phyloP scores from a whole-genome alignment of 2,329 filamentous ascomycete species.

The Exophiala spinifera region DNA sequence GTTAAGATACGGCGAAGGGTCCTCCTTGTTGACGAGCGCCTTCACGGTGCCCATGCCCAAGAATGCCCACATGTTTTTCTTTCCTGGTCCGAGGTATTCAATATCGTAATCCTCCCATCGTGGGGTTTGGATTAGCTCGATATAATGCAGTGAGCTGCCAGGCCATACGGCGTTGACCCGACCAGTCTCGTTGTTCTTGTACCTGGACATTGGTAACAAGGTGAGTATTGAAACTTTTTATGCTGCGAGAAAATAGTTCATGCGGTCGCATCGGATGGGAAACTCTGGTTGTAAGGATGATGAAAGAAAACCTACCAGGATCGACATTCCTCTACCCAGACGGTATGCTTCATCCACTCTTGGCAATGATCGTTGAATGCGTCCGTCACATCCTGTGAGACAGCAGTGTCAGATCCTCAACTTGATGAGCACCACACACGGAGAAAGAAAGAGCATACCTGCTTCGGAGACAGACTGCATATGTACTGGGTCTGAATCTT shows the following conservation, averaged over 20 bases:
- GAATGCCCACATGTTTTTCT: conserved; percentile 34
- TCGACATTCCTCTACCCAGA: conserved; percentile 48
- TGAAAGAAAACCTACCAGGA: conserved; percentile 32
- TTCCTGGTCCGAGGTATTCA: conserved; percentile 34
- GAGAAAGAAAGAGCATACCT: conserved; percentile 9
- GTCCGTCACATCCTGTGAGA: conserved; percentile 25
- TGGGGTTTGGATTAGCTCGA: conserved; percentile 40
- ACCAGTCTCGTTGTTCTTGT: conserved; percentile 46
- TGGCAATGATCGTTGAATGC: conserved; percentile 42
- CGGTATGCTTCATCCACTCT: conserved; percentile 50
- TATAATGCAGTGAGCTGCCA: conserved; percentile 51
- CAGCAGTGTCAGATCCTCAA: too few species aligned
- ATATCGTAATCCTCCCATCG: conserved; percentile 48
- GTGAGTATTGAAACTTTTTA: too few species aligned
- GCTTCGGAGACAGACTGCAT: conserved; percentile 38
- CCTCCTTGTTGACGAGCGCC: conserved; percentile 30
- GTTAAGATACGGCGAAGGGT: conserved; percentile 35
- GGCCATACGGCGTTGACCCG: conserved; percentile 50
- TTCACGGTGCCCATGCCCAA: conserved; percentile 35
- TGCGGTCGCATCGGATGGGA: too few species aligned
- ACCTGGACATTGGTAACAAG: conserved; percentile 2
- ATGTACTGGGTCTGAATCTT: conserved; percentile 45
- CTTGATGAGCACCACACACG: too few species aligned
- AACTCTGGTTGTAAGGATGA: too few species aligned
- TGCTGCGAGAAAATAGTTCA: too few species aligned